phyloP scores from a whole-genome alignment of 495 filamentous ascomycete genomes.

The Xylona heveae region DNA sequence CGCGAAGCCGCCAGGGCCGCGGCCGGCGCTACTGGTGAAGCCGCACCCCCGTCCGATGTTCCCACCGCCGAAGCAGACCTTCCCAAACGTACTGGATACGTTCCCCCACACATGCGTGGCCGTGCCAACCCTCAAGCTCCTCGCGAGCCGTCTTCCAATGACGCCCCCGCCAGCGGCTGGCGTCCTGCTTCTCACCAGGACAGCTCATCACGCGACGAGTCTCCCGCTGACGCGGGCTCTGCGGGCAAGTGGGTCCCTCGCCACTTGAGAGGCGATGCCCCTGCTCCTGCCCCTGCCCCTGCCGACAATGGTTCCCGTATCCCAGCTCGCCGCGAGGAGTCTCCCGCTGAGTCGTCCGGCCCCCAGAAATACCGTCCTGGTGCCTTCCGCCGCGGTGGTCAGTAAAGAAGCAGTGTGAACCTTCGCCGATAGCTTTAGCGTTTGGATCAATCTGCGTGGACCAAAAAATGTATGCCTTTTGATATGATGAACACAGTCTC shows the following conservation, averaged over 20 bases:
- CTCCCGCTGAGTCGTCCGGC: background rate
- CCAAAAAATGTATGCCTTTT: too few species aligned
- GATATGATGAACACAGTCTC: background rate
- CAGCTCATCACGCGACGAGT: background rate
- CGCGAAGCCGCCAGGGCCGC: conserved; percentile 44
- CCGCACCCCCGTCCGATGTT: conserved; percentile 5
- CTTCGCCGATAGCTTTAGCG: background rate
- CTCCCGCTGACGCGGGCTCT: conserved; percentile 6
- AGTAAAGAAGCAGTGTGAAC: background rate
- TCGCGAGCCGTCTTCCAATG: background rate
- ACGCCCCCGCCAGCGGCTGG: conserved; percentile 1
- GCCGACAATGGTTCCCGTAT: background rate
- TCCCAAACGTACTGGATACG: conserved; percentile 1
- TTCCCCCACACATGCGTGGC: conserved; percentile 1
- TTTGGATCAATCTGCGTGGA: too few species aligned
- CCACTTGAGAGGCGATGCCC: conserved; percentile 8
- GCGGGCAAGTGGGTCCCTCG: conserved; percentile 14
- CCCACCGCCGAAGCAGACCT: conserved; percentile 3
- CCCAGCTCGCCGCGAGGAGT: background rate
- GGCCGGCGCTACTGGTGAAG: conserved; percentile 11
- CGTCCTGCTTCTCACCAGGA: conserved; percentile 4
- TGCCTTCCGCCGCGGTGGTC: conserved; percentile 3
- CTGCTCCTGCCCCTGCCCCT: background rate
- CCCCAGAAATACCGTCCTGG: conserved; percentile 5
- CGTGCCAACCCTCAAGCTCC: conserved; percentile 1